These are phyloP conservation scores for Ophidiomyces ophidiicola DNA, from an alignment of 2,329 filamentous ascomycete species.

Conservation along the genomic window DNA sequence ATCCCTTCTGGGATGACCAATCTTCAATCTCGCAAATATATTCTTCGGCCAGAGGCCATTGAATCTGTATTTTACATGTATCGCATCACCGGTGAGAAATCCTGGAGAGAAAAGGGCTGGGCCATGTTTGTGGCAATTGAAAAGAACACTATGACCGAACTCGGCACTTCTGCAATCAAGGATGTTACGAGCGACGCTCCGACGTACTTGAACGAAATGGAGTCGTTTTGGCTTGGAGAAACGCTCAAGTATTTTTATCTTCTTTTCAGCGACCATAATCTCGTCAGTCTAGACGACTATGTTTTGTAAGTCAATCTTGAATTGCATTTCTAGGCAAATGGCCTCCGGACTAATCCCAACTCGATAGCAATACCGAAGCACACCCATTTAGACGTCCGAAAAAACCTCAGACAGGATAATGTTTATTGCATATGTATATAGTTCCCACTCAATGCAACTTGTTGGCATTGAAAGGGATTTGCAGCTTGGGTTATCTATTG, in stretches of 20 bases:
- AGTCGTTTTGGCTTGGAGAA: constrained; percentile 85
- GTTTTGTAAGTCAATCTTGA: constrained; percentile 53
- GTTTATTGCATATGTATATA: not conserved
- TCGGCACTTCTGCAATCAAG: constrained; percentile 49
- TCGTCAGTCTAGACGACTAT: constrained; percentile 56
- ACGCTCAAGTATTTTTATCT: constrained; percentile 89
- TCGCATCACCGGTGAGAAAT: constrained; percentile 67
- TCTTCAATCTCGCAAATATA: constrained; percentile 25
- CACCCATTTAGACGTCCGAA: constrained; percentile 36
- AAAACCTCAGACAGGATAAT: not conserved
- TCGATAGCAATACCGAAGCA: constrained; percentile 39
- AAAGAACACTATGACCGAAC: constrained; percentile 51
- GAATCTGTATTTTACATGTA: constrained; percentile 86
- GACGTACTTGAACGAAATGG: constrained; percentile 54
- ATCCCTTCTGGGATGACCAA: constrained; percentile 33
- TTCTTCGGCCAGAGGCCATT: constrained; percentile 63
- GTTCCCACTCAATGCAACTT: too few species aligned
- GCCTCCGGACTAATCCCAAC: constrained; percentile 2
- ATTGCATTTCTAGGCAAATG: constrained; percentile 54
- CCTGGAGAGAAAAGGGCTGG: constrained; percentile 75
- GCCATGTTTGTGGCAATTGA: constrained; percentile 66
- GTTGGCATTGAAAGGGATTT: too few species aligned
- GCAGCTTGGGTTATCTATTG: too few species aligned
- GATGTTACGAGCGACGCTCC: constrained; percentile 42
- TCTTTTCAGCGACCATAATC: constrained; percentile 55